These are phyloP conservation scores for Picocystis sp. DNA, from an alignment of 163 green algal species.

Conservation along the genomic window DNA sequence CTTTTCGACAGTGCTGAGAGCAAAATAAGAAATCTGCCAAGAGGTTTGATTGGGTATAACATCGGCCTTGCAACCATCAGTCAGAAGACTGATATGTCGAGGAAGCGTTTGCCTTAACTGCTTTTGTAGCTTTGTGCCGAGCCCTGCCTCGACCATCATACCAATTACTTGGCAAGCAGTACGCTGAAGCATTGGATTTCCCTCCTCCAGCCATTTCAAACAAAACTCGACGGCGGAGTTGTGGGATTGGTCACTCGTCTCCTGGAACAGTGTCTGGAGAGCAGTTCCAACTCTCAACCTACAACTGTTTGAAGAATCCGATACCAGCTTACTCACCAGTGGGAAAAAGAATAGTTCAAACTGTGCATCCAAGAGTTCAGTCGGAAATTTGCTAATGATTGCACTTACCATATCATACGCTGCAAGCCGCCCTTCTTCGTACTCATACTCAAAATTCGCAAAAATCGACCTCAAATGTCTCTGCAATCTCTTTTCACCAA, in stretches of 20 bases:
- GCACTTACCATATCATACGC: constrained; percentile 34
- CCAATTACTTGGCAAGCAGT: too few relatives aligned
- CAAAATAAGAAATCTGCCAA: constrained; percentile 66
- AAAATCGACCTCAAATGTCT: constrained; percentile 58
- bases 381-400: constrained; percentile 8
- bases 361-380: constrained; percentile 14
- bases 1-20: constrained; percentile 49
- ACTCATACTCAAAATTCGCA: constrained; percentile 57
- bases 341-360: constrained; percentile 55
- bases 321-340: constrained; percentile 59
- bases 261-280: background rate
- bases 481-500: constrained; percentile 45
- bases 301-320: constrained; percentile 26
- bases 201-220: too few relatives aligned
- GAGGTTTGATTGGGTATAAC: too few relatives aligned
- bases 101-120: too few relatives aligned
- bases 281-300: constrained; percentile 7
- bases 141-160: too few relatives aligned
- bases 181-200: too few relatives aligned
- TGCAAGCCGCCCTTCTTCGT: constrained; percentile 37
- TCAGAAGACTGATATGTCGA: too few relatives aligned
- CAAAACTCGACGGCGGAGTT: too few relatives aligned
- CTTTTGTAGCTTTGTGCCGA: too few relatives aligned
- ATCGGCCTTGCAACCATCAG: too few relatives aligned
- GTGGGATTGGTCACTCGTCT: background rate